Evolutionary conservation across 176 grass and related monocot species (phyloP).

Genomic region (Aegilops longissima): DNA sequence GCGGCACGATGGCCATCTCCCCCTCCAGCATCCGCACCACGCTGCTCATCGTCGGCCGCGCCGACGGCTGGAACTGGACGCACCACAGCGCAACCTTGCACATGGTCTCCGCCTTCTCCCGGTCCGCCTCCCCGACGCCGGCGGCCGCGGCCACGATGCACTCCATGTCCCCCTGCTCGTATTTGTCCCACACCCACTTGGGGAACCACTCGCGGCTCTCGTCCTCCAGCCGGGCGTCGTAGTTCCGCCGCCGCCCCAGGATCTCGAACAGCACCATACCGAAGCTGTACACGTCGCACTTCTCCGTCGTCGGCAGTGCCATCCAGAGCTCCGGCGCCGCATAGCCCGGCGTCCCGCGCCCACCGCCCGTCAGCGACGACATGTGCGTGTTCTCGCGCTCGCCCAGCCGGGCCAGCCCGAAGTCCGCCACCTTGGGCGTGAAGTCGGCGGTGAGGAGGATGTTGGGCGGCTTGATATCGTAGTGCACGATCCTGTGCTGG

Average conservation of each 20-base stretch:
- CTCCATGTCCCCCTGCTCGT: slow-evolving; percentile 42
- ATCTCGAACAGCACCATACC: slow-evolving; percentile 61
- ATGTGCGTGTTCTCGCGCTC: slow-evolving; percentile 43
- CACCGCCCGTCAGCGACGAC: slow-evolving; percentile 52
- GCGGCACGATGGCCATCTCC: slow-evolving; percentile 66
- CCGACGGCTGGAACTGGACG: slow-evolving; percentile 60
- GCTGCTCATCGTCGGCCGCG: slow-evolving; percentile 61
- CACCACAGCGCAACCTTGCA: slow-evolving; percentile 87
- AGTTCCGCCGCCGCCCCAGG: slow-evolving; percentile 58
- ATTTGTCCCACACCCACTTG: slow-evolving; percentile 66
- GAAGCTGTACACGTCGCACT: slow-evolving; percentile 68
- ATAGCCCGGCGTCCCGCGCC: slow-evolving; percentile 56
- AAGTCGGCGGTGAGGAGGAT: slow-evolving; percentile 47
- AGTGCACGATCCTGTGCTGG: slow-evolving; percentile 68
- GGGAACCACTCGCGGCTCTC: slow-evolving; percentile 79
- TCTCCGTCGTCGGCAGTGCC: slow-evolving; percentile 51
- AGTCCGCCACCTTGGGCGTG: slow-evolving; percentile 66
- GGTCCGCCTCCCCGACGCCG: slow-evolving; percentile 29
- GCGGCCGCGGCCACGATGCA: slow-evolving; percentile 15
- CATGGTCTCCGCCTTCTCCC: slow-evolving; percentile 63
- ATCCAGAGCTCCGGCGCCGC: slow-evolving; percentile 79
- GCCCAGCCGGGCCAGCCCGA: slow-evolving; percentile 49
- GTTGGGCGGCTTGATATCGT: slow-evolving; percentile 74
- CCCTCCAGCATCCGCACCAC: slow-evolving; percentile 84
- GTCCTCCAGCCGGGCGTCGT: not conserved